A percentile compares a stretch with the other conserved stretches of the same genome.
These are phyloP conservation scores for Xylariaceae sp. DNA, from an alignment of 2,329 filamentous ascomycete species.

Conservation along the genomic window DNA sequence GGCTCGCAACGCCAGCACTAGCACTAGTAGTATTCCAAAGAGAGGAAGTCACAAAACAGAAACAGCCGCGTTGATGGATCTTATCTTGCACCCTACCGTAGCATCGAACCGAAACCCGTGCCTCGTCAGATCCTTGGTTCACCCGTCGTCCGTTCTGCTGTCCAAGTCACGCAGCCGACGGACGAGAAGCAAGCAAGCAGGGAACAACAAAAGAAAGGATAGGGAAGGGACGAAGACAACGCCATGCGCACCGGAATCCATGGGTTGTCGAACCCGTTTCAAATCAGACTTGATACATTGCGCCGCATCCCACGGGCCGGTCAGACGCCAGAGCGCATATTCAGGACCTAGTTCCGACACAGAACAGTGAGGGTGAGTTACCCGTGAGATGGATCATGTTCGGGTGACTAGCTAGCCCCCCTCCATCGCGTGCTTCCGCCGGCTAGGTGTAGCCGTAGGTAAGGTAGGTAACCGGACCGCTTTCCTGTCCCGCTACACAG, in stretches of 20 bases:
- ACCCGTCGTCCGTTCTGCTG: too few relatives aligned
- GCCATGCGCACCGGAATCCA: too few relatives aligned
- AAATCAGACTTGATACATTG: not conserved
- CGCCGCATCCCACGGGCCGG: not conserved
- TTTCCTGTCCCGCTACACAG: not conserved
- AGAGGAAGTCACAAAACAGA: too few relatives aligned
- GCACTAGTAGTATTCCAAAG: not conserved
- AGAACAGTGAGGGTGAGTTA: not conserved
- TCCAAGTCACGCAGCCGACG: too few relatives aligned
- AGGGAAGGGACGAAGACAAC: too few relatives aligned
- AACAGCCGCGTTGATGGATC: too few relatives aligned
- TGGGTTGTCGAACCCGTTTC: not conserved
- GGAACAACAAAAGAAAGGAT: too few relatives aligned
- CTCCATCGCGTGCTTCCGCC: not conserved
- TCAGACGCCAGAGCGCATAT: not conserved
- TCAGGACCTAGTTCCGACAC: too few relatives aligned
- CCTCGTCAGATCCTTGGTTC: too few relatives aligned
- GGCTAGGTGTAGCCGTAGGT: not conserved
- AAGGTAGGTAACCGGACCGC: not conserved
- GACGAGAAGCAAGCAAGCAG: too few relatives aligned
- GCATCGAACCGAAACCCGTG: too few relatives aligned
- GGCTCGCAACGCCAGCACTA: not conserved
- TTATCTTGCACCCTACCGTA: too few relatives aligned
- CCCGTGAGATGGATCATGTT: not conserved
- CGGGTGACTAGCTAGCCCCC: not conserved